Evolutionary conservation across 192 early-diverging fungal genomes (phyloP), one percentile per base, ranked within the genome.

Genomic region (Gamsiella multidivaricata): DNA sequence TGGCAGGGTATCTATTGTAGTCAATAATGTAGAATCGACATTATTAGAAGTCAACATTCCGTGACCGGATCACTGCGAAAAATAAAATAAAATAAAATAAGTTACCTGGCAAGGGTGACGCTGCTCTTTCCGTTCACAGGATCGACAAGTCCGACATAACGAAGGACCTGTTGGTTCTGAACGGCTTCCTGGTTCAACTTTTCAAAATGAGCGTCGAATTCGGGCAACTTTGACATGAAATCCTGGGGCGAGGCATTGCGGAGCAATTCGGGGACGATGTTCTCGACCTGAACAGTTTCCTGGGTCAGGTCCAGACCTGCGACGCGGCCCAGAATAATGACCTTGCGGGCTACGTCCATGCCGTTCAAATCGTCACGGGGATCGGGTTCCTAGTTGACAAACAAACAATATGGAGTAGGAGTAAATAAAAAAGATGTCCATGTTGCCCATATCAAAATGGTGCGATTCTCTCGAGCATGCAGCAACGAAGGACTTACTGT

Each of bases 271-370:
- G 98, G 98, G 33, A 99, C 97, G 81, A 99, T 96, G 84, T 98
- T 99, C 82, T 99, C 95, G 15, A 98, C 91, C 0, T 85, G 81
- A 47, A 99, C 85, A 12, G 94, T 93, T 31, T 91, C 89, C 52
- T 92, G 84, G 58, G 88, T 85, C 31, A 97, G 68, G 52, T 85
- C 81, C 53, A 94, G 66, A n/a, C 97, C 97, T 22, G 95, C 92
- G 14, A 94, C 84, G 51, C 97, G 93, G 12, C 91, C 95, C 12
- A 95, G 86, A 47, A 99, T 99, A 56, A 72, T 67, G 80, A 94
- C 94, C 84, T 99, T 99, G 58, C 97, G 93, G n/a, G 95, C 97
- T 28, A 99, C 96, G 72, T 99, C 98, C 93, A 99, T 91, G 31
- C 97, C 98, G 69, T 99, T 99, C 61, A 99, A 87, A 66, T 99